These are phyloP conservation scores for Ceratocystiopsis sp. DNA, from an alignment of 2,329 filamentous ascomycete genomes.

Conservation along the genomic window DNA sequence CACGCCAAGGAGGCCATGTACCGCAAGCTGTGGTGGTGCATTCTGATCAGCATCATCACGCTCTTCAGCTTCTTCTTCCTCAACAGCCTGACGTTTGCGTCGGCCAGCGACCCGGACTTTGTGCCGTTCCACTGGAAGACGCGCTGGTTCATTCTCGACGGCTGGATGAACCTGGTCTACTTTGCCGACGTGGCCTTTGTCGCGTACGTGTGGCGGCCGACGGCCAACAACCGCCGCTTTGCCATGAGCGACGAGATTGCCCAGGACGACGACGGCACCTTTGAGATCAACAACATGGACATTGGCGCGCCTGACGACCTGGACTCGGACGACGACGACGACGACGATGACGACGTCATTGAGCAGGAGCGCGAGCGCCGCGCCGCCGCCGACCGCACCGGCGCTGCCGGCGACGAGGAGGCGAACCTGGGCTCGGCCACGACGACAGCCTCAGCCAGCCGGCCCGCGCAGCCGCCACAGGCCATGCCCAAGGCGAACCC, in stretches of 20 bases:
- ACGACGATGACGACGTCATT: slow-evolving; percentile 22
- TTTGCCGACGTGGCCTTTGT: slow-evolving; percentile 84
- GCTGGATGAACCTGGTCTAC: slow-evolving; percentile 94
- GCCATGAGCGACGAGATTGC: slow-evolving; percentile 99
- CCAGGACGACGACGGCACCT: slow-evolving; percentile 88
- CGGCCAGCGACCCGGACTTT: slow-evolving; percentile 68
- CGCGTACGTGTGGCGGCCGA: slow-evolving; percentile 91
- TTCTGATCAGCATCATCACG: slow-evolving; percentile 77
- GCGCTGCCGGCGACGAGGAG: slow-evolving; percentile 21
- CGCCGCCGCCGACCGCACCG: slow-evolving; percentile 10
- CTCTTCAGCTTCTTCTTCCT: slow-evolving; percentile 99
- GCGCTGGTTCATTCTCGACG: slow-evolving; percentile 91
- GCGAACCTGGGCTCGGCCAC: slow-evolving; percentile 4
- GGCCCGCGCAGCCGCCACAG: slow-evolving; percentile 10
- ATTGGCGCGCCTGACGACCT: slow-evolving; percentile 59
- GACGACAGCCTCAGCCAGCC: neutral
- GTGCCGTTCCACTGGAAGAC: slow-evolving; percentile 96
- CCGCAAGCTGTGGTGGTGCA: slow-evolving; percentile 96
- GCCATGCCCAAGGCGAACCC: slow-evolving; percentile 5
- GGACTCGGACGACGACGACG: slow-evolving; percentile 42
- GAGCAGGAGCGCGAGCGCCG: slow-evolving; percentile 22
- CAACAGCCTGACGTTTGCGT: slow-evolving; percentile 90
- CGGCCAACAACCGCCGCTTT: slow-evolving; percentile 89
- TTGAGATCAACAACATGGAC: slow-evolving; percentile 88
- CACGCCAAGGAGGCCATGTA: slow-evolving; percentile 91